Percentiles rank a stretch among this genome's conserved stretches.
phyloP scores from a whole-genome alignment of 805 yeast species.

The Ogataea ramenticola region DNA sequence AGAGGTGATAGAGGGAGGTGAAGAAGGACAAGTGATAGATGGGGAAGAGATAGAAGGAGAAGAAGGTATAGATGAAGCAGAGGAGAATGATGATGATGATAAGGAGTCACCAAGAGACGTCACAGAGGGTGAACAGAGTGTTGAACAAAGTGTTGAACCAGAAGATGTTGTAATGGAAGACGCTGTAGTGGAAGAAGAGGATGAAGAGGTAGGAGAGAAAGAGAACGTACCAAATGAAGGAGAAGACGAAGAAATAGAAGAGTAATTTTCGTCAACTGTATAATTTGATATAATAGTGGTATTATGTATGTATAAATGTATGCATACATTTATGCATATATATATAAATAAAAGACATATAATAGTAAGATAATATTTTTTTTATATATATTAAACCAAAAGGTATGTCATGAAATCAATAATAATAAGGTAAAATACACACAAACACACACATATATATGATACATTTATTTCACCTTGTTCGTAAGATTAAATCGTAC shows the following conservation, averaged over 20 bases:
- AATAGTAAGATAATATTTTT: background rate
- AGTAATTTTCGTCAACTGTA: background rate
- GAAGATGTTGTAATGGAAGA: background rate
- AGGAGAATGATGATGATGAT: background rate
- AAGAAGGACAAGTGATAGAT: constrained; percentile 1
- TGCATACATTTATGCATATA: background rate
- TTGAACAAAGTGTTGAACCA: background rate
- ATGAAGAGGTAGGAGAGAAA: background rate
- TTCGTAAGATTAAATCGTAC: too few species aligned
- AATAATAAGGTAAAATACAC: too few species aligned
- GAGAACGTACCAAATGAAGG: background rate
- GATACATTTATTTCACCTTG: too few species aligned
- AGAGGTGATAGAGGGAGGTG: constrained; percentile 9
- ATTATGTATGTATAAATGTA: too few species aligned
- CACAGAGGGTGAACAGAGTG: background rate
- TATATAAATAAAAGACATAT: background rate
- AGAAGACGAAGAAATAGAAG: background rate
- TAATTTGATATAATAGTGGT: background rate
- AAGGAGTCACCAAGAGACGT: constrained; percentile 1
- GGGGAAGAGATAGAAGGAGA: constrained; percentile 3
- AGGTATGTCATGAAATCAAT: too few species aligned
- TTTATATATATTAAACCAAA: background rate
- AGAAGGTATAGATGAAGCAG: background rate
- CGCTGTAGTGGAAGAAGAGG: background rate
- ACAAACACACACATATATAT: too few species aligned